A percentile compares a stretch with the other conserved stretches of the same genome.
These are phyloP conservation scores for Melanopsichium pennsylvanicum DNA, from an alignment of 1,284 basidiomycete genomes.

Conservation along the genomic window DNA sequence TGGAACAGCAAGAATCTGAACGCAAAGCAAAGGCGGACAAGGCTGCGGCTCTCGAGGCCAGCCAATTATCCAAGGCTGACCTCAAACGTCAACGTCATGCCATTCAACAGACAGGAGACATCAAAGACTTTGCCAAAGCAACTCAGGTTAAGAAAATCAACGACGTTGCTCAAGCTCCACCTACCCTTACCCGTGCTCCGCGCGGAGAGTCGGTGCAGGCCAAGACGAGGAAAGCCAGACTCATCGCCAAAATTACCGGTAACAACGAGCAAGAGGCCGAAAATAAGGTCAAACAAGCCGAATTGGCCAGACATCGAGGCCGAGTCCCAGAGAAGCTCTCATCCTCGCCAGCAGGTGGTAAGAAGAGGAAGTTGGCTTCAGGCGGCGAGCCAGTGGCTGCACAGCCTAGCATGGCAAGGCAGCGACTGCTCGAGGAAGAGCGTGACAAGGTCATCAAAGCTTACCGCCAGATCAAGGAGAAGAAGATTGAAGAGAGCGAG, in stretches of 20 bases:
- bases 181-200: constrained; percentile 52
- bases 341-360: neutral
- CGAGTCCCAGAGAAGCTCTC: constrained; percentile 26
- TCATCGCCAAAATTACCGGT: constrained; percentile 48
- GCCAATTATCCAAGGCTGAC: constrained; percentile 35
- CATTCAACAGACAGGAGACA: constrained; percentile 42
- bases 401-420: constrained; percentile 54
- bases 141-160: constrained; percentile 50
- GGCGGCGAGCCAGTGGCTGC: neutral
- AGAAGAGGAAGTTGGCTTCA: constrained; percentile 24
- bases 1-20: constrained; percentile 25
- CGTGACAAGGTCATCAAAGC: constrained; percentile 48
- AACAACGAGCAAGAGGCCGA: constrained; percentile 46
- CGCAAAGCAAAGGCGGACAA: constrained; percentile 49
- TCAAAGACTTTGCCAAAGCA: constrained; percentile 52
- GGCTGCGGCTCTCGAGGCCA: constrained; percentile 38
- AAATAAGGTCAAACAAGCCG: constrained; percentile 35
- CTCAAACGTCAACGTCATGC: constrained; percentile 44
- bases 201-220: constrained; percentile 46
- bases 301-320: constrained; percentile 39
- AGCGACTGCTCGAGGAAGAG: constrained; percentile 55
- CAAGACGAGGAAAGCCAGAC: constrained; percentile 43
- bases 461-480: constrained; percentile 56
- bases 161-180: constrained; percentile 58
- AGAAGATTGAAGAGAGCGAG: constrained; percentile 36